Percentiles rank a stretch among this genome's conserved stretches.
phyloP scores from a whole-genome alignment of 2,329 filamentous ascomycete species.

The Ceratocystis cacaofunesta region DNA sequence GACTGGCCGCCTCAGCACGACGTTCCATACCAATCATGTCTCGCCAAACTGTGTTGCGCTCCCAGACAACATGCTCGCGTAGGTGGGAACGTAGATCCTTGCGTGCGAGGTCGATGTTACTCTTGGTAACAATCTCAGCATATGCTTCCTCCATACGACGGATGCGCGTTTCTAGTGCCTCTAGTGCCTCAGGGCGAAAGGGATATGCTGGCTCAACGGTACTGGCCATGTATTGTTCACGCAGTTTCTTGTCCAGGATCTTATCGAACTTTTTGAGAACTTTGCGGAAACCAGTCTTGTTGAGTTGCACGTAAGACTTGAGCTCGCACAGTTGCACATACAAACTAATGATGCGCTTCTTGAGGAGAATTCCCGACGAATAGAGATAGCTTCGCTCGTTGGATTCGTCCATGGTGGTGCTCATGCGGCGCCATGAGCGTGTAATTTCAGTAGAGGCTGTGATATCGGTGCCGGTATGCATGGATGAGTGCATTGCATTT shows the following conservation, averaged over 20 bases:
- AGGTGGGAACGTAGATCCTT: conserved; percentile 81
- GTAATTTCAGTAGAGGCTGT: conserved; percentile 45
- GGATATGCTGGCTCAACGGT: conserved; percentile 67
- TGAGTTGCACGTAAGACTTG: conserved; percentile 89
- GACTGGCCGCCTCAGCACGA: conserved; percentile 81
- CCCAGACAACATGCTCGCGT: conserved; percentile 95
- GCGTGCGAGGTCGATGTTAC: conserved; percentile 60
- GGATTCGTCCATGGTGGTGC: conserved; percentile 59
- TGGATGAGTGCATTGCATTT: conserved; percentile 19
- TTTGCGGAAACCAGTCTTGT: conserved; percentile 91
- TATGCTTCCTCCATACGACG: conserved; percentile 63
- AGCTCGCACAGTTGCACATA: conserved; percentile 92
- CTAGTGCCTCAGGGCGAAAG: conserved; percentile 60
- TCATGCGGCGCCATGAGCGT: conserved; percentile 44
- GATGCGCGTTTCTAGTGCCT: conserved; percentile 56
- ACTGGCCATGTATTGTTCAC: conserved; percentile 57
- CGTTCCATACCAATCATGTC: conserved; percentile 98
- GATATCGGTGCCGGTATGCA: conserved; percentile 38
- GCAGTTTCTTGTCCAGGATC: conserved; percentile 70
- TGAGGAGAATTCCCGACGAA: conserved; percentile 65
- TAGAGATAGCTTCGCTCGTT: conserved; percentile 56
- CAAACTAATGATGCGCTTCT: conserved; percentile 74
- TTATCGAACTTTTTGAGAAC: conserved; percentile 98
- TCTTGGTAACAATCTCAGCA: conserved; percentile 65
- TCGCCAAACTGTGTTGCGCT: conserved; percentile 95